These are phyloP conservation scores for Collybia sp. DNA, from an alignment of 768 basidiomycete species.

Conservation along the genomic window DNA sequence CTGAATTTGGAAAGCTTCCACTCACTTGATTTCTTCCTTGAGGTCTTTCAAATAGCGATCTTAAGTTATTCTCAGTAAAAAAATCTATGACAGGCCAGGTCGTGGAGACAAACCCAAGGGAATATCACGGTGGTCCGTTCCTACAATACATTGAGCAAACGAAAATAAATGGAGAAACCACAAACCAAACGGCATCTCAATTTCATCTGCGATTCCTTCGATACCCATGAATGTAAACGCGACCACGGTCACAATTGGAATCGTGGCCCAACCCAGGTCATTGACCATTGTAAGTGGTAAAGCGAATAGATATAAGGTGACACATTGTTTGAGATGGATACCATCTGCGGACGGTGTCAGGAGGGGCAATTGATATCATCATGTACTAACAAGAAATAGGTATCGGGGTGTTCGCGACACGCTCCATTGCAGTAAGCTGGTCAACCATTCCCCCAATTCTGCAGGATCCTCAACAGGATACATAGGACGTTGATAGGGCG, in stretches of 20 bases:
- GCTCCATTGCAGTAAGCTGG: slow-evolving; percentile 82
- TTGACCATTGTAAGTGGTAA: slow-evolving; percentile 84
- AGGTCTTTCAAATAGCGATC: slow-evolving; percentile 86
- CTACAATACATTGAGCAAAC: slow-evolving; percentile 20
- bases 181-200: slow-evolving; percentile 92
- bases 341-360: slow-evolving; percentile 46
- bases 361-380: background rate
- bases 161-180: slow-evolving; percentile 5
- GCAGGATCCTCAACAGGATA: slow-evolving; percentile 2
- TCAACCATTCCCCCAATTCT: slow-evolving; percentile 83
- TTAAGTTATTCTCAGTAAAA: slow-evolving; percentile 14
- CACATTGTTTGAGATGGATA: slow-evolving; percentile 92
- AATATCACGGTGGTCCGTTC: slow-evolving; percentile 62
- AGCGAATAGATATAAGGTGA: slow-evolving; percentile 88
- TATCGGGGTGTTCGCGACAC: slow-evolving; percentile 86
- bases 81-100: background rate
- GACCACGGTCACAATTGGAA: slow-evolving; percentile 83
- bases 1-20: slow-evolving; percentile 4
- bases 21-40: slow-evolving; percentile 77
- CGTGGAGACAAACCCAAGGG: slow-evolving; percentile 54
- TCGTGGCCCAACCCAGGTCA: slow-evolving; percentile 77
- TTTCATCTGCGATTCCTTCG: slow-evolving; percentile 92
- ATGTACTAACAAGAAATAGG: slow-evolving; percentile 60
- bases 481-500: background rate
- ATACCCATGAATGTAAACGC: slow-evolving; percentile 93